A percentile compares a stretch with the other conserved stretches of the same genome.
Conservation (phyloP, 2,329 filamentous ascomycete genomes). For the Xylaria multiplex region DNA sequence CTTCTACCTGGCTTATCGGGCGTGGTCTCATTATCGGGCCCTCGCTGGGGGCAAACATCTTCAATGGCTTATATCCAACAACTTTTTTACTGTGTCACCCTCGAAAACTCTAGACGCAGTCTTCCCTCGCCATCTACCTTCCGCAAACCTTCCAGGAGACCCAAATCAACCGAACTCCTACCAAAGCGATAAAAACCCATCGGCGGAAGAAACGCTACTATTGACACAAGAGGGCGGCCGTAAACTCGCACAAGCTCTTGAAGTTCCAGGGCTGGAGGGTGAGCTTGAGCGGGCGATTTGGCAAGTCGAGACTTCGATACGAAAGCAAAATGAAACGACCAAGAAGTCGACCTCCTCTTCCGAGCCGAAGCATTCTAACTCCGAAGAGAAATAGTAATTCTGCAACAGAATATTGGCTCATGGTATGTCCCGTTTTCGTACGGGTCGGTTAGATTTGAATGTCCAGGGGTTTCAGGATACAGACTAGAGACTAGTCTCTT, state of each 20-base stretch:
- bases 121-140: constrained; percentile 60
- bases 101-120: constrained; percentile 77
- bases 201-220: constrained; percentile 58
- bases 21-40: constrained; percentile 92
- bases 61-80: constrained; percentile 80
- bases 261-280: constrained; percentile 74
- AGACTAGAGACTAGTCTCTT: background rate
- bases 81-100: constrained; percentile 72
- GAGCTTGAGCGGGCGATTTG: constrained; percentile 81
- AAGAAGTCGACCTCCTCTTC: background rate
- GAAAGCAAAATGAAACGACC: constrained; percentile 30
- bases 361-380: constrained; percentile 14
- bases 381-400: constrained; percentile 20
- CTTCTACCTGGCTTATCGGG: constrained; percentile 92
- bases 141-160: constrained; percentile 40
- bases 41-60: constrained; percentile 85
- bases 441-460: background rate
- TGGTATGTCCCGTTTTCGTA: background rate
- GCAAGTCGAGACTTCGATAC: constrained; percentile 70
- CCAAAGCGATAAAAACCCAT: constrained; percentile 11
- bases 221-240: constrained; percentile 64
- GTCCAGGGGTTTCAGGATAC: background rate
- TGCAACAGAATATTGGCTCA: background rate
- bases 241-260: constrained; percentile 68
- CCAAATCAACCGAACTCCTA: constrained; percentile 44